Evolutionary conservation across 768 basidiomycete genomes (phyloP), one percentile per base, ranked within the genome.

Genomic region (Crucibulum laeve): DNA sequence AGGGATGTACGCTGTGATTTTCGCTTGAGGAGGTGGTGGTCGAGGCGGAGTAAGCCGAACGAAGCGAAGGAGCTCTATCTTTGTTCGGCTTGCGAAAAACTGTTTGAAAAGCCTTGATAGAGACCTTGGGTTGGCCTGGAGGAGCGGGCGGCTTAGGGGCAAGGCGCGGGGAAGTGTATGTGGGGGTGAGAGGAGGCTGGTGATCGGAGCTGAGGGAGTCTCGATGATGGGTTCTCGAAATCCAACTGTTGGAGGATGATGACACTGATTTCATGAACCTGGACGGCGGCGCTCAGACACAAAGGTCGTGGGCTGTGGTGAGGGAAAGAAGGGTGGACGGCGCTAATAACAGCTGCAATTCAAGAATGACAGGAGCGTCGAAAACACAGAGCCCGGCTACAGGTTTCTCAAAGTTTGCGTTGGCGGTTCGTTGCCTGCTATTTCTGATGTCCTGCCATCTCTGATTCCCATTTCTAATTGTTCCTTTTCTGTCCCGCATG

Each of bases 11-110:
- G 38, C 58, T 47, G 34, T 59, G 59, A 50, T 56, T 66, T 52
- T 77, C 70, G 60, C 60, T 55, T 47, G 64, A 60, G 17, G 68
- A 61, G 11, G 68, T 60, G 15, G 59, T 57, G 43, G 69, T 67
- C 45, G 70, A 67, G 5, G 65, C 57, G 46, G 82, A 77, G 49
- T 68, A 69, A 28, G 75, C 68, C 19, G 83, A 82, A 42, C 61
- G 62, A 25, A 74, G 46, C 21, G 80, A 82, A 17, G 73, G 64
- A 0, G 70, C 59, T 45, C n/a, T n/a, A n/a, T n/a, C n/a, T n/a
- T 64, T 71, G 33, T 63, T 57, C 4, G 60, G 66, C 50, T 61
- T 65, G 40, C 79, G 73, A 40, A 84, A 83, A 39, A 83, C 75
- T 15, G 77, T 62, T 28, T 74, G 72, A 47, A 84, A 66, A 3